Evolutionary conservation across 257 asterid species (phyloP), one percentile per base, ranked within the genome.

Genomic region (Penstemon davidsonii): DNA sequence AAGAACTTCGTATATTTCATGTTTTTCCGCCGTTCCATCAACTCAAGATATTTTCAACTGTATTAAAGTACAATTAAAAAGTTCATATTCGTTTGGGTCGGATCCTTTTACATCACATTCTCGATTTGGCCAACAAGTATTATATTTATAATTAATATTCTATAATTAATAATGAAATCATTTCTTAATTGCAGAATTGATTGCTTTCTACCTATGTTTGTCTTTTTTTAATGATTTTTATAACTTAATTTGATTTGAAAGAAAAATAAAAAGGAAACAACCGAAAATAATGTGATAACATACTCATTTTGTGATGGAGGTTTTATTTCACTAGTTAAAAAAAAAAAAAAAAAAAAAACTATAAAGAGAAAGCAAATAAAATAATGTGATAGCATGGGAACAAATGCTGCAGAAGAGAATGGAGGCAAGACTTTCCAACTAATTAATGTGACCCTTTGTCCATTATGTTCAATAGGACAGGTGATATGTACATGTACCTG

Each of bases 401-500:
- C 33, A 25, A 52, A 52, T 56, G 62, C 3, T 52, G 55, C 8
- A 41, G 57, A 66, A 73, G 68, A 66, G 44, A 52, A 5, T 36
- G 42, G 69, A 60, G 37, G 61, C 38, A 25, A 15, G 53, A 46
- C 40, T 13, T 51, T 53, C 39, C 55, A 58, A 19, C 41, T 56
- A 36, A 43, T 67, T 9, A 60, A 44, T 64, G 70, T 63, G 71
- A 44, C 33, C 36, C 40, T 46, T 64, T 72, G 71, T 64, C 71
- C 41, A 25, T 25, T 25, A 8, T 70, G 12, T 69, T 57, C 58
- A 47, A 5, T 43, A 8, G 52, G 33, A 25, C 33, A 25, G 10
- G 52, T 46, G 10, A 46, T 46, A 46, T 46, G 52, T 46, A 46
- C 6, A 3, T 7, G 52, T 46, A 10, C 52, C 8, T 46, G 8